Percentiles rank a stretch among this genome's conserved stretches.
Evolutionary conservation across 148 eudicot species (phyloP).

Genomic region (Polygonum aviculare): DNA sequence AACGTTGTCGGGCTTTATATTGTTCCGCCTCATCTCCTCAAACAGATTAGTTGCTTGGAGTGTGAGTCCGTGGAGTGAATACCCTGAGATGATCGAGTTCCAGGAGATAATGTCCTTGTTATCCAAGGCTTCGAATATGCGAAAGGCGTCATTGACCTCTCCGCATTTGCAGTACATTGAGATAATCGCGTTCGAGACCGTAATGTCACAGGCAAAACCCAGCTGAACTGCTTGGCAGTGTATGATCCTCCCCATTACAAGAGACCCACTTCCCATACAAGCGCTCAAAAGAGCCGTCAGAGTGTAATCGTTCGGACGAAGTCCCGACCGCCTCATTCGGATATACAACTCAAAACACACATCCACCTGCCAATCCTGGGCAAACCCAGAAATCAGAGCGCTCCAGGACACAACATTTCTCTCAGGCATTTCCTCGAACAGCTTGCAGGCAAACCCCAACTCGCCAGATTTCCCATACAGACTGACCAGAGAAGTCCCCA

Average conservation of each 20-base stretch:
- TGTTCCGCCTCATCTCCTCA: constrained; percentile 39
- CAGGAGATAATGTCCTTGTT: constrained; percentile 49
- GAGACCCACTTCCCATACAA: constrained; percentile 63
- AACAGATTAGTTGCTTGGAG: constrained; percentile 44
- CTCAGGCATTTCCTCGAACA: constrained; percentile 36
- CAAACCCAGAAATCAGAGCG: constrained; percentile 52
- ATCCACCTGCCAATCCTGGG: constrained; percentile 53
- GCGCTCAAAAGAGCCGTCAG: constrained; percentile 59
- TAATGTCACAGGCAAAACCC: constrained; percentile 35
- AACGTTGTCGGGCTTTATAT: constrained; percentile 37
- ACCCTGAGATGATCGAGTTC: constrained; percentile 69
- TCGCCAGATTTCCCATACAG: constrained; percentile 75
- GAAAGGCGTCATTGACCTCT: constrained; percentile 32
- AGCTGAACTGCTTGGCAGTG: constrained; percentile 36
- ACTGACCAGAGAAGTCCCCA: constrained; percentile 47
- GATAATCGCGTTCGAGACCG: constrained; percentile 50
- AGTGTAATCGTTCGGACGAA: constrained; percentile 56
- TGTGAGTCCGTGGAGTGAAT: constrained; percentile 43
- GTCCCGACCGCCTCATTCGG: constrained; percentile 32
- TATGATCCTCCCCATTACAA: constrained; percentile 49
- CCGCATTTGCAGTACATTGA: constrained; percentile 67
- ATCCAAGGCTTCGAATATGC: constrained; percentile 41
- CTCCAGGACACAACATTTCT: constrained; percentile 57
- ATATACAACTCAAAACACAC: constrained; percentile 41
- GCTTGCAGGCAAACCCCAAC: constrained; percentile 29